Base-by-base conservation (phyloP, 768 basidiomycete genomes). In the Agrocybe pediades region DNA sequence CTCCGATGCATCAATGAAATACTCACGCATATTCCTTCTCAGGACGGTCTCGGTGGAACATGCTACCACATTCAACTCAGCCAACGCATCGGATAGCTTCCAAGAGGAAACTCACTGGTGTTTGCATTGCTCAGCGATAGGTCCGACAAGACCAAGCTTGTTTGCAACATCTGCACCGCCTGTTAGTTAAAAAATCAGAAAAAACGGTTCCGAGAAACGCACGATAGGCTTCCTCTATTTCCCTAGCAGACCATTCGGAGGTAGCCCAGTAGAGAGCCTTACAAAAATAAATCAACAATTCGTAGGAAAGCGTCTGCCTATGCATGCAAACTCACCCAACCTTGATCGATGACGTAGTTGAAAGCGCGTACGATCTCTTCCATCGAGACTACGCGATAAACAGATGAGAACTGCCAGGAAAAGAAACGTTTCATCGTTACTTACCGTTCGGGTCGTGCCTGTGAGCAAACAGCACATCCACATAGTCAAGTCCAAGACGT, bases 331-430 rank as follows among this genome's bases (percentile, higher is more conserved):
- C 65, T 40, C 33, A 78, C 83, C 83, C 83, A 85, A 63, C 86
- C 87, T 58, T 82, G 70, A 36, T 86, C 79, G 57, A 91, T 88
- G 36, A 88, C 77, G 60, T 73, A 82, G 72, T 87, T 88, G 75
- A 92, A 90, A 0, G 85, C 87, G 43, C 88, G 81, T 48, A 92
- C 88, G 49, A 83, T 76, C 67, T 92, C 90, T 65, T 89, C 87
- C 79, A 82, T 83, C 1, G 80, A 77, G 15, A 82, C 80, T 77
- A 17, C n/a, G 16, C 8, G 8, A 25, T 23, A 13, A 53, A 26
- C 16, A 29, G 15, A 46, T 51, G 15, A 45, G 41, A 19, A 36
- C 20, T 40, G 41, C 43, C 24, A 60, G 9, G 17, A 19, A 6
- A 6, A 16, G 24, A 29, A 19, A 46, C 41, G 33, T 25, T 25